phyloP scores from a whole-genome alignment of 257 asterid species.

The Primulina tabacum region DNA sequence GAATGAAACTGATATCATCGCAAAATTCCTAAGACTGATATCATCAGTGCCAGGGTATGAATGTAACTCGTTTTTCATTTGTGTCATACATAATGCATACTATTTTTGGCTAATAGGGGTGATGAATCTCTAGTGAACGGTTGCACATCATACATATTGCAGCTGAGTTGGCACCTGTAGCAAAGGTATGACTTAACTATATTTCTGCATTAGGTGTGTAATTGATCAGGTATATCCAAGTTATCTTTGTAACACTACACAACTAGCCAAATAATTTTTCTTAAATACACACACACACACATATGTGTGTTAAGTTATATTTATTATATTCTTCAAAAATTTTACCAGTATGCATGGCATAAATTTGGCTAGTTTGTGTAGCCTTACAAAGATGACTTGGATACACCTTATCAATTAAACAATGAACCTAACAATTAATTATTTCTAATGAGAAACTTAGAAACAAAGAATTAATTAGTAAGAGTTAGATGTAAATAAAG shows the following conservation, averaged over 20 bases:
- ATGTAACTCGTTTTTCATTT: constrained; percentile 9
- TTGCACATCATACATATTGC: constrained; percentile 89
- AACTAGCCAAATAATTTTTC: neutral
- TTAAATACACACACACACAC: too few relatives aligned
- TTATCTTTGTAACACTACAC: neutral
- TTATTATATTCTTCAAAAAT: too few relatives aligned
- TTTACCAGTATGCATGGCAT: too few relatives aligned
- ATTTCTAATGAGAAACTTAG: too few relatives aligned
- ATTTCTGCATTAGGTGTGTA: constrained; percentile 9
- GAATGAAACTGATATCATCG: constrained; percentile 62
- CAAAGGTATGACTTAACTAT: constrained; percentile 60
- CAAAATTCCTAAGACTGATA: constrained; percentile 51
- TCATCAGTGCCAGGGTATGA: constrained; percentile 57
- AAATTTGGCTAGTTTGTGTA: too few relatives aligned
- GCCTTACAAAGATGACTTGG: too few relatives aligned
- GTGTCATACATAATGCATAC: constrained; percentile 16
- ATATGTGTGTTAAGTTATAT: neutral
- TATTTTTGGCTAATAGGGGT: constrained; percentile 33
- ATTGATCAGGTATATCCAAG: constrained; percentile 9
- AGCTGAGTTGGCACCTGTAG: constrained; percentile 99
- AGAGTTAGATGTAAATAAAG: neutral
- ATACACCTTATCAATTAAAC: too few relatives aligned
- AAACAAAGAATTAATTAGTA: too few relatives aligned
- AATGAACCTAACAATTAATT: too few relatives aligned
- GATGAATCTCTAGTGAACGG: constrained; percentile 53